These are phyloP conservation scores for Sporothrix globosa DNA, from an alignment of 2,329 filamentous ascomycete genomes.

Conservation along the genomic window DNA sequence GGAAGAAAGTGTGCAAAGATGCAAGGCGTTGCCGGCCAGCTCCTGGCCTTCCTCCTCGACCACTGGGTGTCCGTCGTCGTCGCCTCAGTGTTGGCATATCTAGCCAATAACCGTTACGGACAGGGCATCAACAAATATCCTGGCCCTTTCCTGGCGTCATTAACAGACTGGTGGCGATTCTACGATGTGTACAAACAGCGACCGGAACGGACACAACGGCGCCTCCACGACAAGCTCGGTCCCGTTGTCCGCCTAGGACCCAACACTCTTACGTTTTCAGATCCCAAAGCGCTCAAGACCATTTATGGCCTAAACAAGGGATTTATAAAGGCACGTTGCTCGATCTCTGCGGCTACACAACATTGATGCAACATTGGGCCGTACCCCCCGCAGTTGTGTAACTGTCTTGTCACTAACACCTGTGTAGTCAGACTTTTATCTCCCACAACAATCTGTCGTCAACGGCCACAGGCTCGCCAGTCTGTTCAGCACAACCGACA, in stretches of 20 bases:
- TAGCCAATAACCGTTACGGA: conserved; percentile 55
- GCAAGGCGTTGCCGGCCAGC: conserved; percentile 43
- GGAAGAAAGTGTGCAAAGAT: conserved; percentile 25
- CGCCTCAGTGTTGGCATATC: conserved; percentile 46
- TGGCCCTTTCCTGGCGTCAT: conserved; percentile 68
- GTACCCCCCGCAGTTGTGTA: background rate
- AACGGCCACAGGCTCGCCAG: conserved; percentile 70
- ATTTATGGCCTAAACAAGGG: conserved; percentile 86
- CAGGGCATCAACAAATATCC: conserved; percentile 71
- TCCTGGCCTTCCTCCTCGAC: conserved; percentile 45
- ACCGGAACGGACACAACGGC: conserved; percentile 69
- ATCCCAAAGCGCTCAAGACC: conserved; percentile 70
- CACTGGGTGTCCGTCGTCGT: conserved; percentile 51
- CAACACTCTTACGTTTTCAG: conserved; percentile 72
- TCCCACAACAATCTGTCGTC: conserved; percentile 73
- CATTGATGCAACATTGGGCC: background rate
- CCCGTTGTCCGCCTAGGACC: conserved; percentile 76
- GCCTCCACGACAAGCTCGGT: conserved; percentile 71
- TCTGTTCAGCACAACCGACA: conserved; percentile 75
- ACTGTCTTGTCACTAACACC: background rate
- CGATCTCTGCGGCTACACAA: background rate
- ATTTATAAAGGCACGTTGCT: conserved; percentile 66
- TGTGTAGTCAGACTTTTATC: conserved; percentile 73
- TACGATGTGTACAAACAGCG: conserved; percentile 66
- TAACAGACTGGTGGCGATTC: conserved; percentile 75